Percentiles rank a stretch among this genome's conserved stretches.
Evolutionary conservation across 2,329 filamentous ascomycete genomes (phyloP).

Genomic region (Talaromyces islandicus): DNA sequence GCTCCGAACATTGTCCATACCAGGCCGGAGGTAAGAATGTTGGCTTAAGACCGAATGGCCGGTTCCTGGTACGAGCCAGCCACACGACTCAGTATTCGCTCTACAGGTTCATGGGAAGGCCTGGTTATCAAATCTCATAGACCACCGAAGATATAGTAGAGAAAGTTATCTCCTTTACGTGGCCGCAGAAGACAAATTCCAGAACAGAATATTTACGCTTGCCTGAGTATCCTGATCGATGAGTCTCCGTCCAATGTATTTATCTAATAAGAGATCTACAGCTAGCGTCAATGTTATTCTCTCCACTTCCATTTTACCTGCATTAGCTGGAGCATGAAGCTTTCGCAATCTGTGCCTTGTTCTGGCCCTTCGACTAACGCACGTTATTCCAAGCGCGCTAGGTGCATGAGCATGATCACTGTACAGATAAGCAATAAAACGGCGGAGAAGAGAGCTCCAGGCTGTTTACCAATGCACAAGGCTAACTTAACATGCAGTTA

Average conservation of each 20-base stretch:
- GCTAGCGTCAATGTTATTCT: not conserved
- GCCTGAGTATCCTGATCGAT: not conserved
- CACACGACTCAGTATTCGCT: not conserved
- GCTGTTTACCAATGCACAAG: not conserved
- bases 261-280: not conserved
- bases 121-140: not conserved
- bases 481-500: not conserved
- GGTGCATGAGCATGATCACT: not conserved
- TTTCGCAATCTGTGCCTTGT: not conserved
- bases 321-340: not conserved
- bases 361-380: not conserved
- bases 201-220: not conserved
- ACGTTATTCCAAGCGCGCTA: not conserved
- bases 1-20: not conserved
- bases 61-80: not conserved
- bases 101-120: not conserved
- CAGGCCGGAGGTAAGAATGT: not conserved
- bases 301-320: not conserved
- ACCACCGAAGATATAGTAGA: not conserved
- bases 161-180: not conserved
- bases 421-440: not conserved
- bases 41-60: not conserved
- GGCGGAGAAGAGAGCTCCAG: not conserved
- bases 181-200: not conserved
- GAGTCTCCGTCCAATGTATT: not conserved